phyloP scores from a whole-genome alignment of 163 green algal genomes.

The Scenedesmus sp. region DNA sequence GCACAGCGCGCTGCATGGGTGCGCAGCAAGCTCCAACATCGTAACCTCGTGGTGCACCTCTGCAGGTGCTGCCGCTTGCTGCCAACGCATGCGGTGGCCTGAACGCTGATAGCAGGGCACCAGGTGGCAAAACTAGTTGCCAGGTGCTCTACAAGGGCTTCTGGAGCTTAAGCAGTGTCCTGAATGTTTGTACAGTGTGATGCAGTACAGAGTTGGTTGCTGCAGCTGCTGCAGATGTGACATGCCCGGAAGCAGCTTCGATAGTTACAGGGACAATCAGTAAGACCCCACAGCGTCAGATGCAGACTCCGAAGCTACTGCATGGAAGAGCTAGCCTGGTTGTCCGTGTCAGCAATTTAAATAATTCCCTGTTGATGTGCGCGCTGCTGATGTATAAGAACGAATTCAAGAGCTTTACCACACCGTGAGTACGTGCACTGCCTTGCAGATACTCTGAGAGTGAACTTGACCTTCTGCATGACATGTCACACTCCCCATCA shows the following conservation, averaged over 20 bases:
- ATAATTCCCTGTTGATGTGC: background rate
- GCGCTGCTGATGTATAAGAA: background rate
- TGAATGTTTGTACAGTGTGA: background rate
- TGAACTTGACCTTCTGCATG: background rate
- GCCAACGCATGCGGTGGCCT: background rate
- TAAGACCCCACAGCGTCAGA: background rate
- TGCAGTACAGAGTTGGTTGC: background rate
- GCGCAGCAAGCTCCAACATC: background rate
- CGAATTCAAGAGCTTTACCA: too few species aligned
- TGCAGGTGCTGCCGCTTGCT: background rate
- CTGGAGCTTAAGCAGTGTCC: background rate
- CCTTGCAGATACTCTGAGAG: background rate
- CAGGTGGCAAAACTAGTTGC: background rate
- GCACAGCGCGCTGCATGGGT: background rate
- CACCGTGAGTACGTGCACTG: background rate
- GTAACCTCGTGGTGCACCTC: background rate
- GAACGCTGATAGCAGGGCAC: background rate
- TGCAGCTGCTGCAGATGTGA: background rate
- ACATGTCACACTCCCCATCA: background rate
- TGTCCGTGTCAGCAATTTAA: background rate
- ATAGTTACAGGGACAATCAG: background rate
- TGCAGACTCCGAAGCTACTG: background rate
- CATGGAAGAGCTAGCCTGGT: background rate
- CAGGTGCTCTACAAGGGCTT: background rate
- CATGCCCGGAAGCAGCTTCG: background rate